Percentiles rank a stretch among this genome's conserved stretches.
Conservation (phyloP, 768 basidiomycete species). For the Boletus vermiculosoides region DNA sequence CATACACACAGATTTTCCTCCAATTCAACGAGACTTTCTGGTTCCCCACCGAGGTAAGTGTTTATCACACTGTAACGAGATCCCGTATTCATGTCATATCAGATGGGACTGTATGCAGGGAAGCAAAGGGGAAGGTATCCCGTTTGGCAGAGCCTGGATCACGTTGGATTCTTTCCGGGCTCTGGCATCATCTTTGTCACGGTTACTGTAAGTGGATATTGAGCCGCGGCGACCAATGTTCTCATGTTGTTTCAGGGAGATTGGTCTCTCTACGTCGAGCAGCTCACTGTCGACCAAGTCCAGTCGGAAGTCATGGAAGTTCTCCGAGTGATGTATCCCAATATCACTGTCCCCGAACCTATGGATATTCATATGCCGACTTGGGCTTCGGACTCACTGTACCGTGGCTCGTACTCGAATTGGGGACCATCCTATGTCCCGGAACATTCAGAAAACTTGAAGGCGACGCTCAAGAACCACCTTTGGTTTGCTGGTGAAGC, state of each 20-base stretch:
- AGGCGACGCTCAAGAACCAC: slow-evolving; percentile 47
- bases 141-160: slow-evolving; percentile 66
- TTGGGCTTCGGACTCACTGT: slow-evolving; percentile 53
- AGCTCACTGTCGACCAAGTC: slow-evolving; percentile 45
- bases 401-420: slow-evolving; percentile 54
- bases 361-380: slow-evolving; percentile 52
- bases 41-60: slow-evolving; percentile 44
- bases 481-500: slow-evolving; percentile 68
- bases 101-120: slow-evolving; percentile 55
- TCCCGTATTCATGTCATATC: background rate
- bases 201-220: slow-evolving; percentile 21
- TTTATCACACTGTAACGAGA: background rate
- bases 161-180: slow-evolving; percentile 55
- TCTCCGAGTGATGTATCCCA: slow-evolving; percentile 59
- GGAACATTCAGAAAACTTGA: slow-evolving; percentile 53
- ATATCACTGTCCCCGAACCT: slow-evolving; percentile 53
- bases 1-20: slow-evolving; percentile 68
- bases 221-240: background rate
- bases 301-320: slow-evolving; percentile 55
- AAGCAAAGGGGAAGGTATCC: slow-evolving; percentile 59
- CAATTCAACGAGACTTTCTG: slow-evolving; percentile 63
- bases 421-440: slow-evolving; percentile 64
- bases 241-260: slow-evolving; percentile 45
- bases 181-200: slow-evolving; percentile 45
- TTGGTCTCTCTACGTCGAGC: slow-evolving; percentile 58